Conservation (phyloP, 495 filamentous ascomycete species). For the Penicillium argentinense region DNA sequence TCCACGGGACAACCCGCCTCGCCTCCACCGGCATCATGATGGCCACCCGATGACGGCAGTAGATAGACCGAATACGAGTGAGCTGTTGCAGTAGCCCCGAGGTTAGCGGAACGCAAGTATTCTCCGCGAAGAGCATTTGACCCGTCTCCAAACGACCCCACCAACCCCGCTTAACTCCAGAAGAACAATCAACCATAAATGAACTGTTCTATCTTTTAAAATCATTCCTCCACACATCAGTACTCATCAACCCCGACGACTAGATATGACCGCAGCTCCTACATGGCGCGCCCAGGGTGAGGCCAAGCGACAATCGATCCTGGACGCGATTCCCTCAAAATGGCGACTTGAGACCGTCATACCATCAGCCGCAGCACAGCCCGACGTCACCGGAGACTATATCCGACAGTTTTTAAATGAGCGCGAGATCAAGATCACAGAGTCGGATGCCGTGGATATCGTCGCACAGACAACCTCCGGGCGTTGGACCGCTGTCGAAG, state of each 20-base stretch:
- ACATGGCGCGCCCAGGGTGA: slow-evolving; percentile 47
- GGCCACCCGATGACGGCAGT: too few species aligned
- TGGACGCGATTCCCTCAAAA: slow-evolving; percentile 54
- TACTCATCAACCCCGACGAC: neutral
- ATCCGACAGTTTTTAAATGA: slow-evolving; percentile 56
- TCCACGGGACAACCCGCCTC: too few species aligned
- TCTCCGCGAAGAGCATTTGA: slow-evolving; percentile 1
- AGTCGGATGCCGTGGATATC: slow-evolving; percentile 52
- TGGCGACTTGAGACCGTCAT: slow-evolving; percentile 52
- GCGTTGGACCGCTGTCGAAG: slow-evolving; percentile 48
- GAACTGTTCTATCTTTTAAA: neutral
- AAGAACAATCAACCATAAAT: neutral
- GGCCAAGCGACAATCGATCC: slow-evolving; percentile 53
- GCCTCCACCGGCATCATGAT: too few species aligned
- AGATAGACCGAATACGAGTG: too few species aligned
- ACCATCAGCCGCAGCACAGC: slow-evolving; percentile 50
- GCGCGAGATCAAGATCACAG: slow-evolving; percentile 58
- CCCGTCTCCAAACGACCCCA: slow-evolving; percentile 18
- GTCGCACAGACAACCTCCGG: slow-evolving; percentile 46
- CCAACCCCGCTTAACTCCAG: slow-evolving; percentile 16
- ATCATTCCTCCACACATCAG: neutral
- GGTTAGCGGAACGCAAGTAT: neutral
- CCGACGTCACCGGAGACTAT: slow-evolving; percentile 62
- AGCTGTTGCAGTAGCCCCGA: too few species aligned
- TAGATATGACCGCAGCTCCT: slow-evolving; percentile 15